phyloP scores from a whole-genome alignment of 257 asterid genomes.

The Solanum bulbocastanum region DNA sequence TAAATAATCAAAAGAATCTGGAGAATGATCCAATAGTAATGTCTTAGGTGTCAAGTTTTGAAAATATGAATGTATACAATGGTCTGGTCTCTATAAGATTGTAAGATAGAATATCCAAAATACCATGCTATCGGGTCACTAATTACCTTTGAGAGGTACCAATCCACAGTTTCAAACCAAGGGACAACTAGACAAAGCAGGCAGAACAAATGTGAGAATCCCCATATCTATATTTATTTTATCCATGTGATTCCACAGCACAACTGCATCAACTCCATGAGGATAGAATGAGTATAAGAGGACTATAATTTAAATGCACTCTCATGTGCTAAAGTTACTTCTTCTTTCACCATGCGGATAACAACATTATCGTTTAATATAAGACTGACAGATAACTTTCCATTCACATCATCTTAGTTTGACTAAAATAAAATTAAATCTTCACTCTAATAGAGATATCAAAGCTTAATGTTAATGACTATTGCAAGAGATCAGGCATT shows the following conservation, averaged over 20 bases:
- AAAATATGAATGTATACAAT: background rate
- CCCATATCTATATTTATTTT: too few relatives aligned
- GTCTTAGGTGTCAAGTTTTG: background rate
- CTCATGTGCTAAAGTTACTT: background rate
- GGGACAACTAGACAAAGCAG: background rate
- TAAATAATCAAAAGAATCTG: too few relatives aligned
- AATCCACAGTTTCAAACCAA: background rate
- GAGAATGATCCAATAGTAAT: background rate
- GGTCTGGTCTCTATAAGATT: background rate
- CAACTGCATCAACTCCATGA: background rate
- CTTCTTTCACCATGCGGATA: background rate
- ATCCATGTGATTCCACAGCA: background rate
- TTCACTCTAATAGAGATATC: too few relatives aligned
- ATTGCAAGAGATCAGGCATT: too few relatives aligned
- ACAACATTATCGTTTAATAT: background rate
- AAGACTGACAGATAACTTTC: background rate
- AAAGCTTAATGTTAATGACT: too few relatives aligned
- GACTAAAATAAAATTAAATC: too few relatives aligned
- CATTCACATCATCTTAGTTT: background rate
- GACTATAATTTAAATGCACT: background rate
- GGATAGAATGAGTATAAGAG: background rate
- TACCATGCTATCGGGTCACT: background rate
- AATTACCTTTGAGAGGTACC: background rate
- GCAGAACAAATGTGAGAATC: background rate
- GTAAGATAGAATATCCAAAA: background rate